Conservation (phyloP, 176 grass and related monocot genomes). For the Eremochloa ophiuroides region DNA sequence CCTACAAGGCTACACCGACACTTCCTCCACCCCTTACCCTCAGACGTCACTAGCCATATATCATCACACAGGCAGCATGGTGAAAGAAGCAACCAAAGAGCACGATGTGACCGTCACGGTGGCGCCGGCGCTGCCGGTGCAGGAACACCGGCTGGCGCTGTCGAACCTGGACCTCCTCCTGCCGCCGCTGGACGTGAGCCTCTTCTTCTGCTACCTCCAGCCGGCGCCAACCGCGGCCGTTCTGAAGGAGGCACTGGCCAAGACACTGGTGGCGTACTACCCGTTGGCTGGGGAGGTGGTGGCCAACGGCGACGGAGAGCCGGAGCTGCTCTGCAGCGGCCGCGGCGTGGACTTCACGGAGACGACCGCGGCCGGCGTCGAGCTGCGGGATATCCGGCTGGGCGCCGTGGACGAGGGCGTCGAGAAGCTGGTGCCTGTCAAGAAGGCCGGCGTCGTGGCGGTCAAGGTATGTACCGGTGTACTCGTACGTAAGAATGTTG, state of each 20-base stretch:
- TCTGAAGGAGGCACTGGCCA: constrained; percentile 54
- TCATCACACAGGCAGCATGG: constrained; percentile 11
- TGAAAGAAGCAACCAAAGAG: constrained; percentile 11
- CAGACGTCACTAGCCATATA: not conserved
- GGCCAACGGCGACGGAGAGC: constrained; percentile 48
- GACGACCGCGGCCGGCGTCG: constrained; percentile 6
- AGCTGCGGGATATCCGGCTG: constrained; percentile 39
- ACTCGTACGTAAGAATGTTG: not conserved
- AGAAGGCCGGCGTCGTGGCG: constrained; percentile 46
- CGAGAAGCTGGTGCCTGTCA: constrained; percentile 50
- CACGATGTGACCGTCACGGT: constrained; percentile 34
- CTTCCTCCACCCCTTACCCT: not conserved
- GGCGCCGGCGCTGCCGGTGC: constrained; percentile 34
- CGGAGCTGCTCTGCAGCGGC: constrained; percentile 66
- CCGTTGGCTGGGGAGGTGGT: constrained; percentile 60
- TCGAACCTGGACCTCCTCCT: constrained; percentile 79
- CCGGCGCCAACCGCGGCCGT: constrained; percentile 11
- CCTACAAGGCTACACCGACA: not conserved
- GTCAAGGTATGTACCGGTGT: constrained; percentile 63
- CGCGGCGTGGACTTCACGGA: constrained; percentile 59
- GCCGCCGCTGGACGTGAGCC: constrained; percentile 52
- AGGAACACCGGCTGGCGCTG: constrained; percentile 43
- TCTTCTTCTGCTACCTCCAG: constrained; percentile 69
- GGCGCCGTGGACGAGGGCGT: constrained; percentile 46
- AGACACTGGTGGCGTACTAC: constrained; percentile 58